These are phyloP conservation scores for Galeopsis tetrahit DNA, from an alignment of 257 asterid genomes.

Conservation along the genomic window DNA sequence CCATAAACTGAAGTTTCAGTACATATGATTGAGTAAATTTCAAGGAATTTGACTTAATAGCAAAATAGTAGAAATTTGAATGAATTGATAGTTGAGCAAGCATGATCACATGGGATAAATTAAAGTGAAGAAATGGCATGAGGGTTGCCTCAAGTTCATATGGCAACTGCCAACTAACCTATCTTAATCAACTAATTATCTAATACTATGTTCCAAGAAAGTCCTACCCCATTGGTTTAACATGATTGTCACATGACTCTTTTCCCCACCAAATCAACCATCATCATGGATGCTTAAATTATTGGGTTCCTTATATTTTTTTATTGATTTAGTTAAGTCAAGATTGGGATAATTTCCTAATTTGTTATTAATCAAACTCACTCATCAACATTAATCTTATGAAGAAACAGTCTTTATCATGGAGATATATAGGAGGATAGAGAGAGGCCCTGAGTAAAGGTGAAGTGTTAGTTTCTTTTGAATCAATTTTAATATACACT, in stretches of 20 bases:
- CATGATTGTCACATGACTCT: constrained; percentile 56
- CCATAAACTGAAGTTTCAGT: constrained; percentile 18
- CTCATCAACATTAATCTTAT: constrained; percentile 14
- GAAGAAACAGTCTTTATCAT: constrained; percentile 6
- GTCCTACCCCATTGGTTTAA: constrained; percentile 49
- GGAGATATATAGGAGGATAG: constrained; percentile 7
- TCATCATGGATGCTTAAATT: constrained; percentile 43
- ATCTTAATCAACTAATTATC: constrained; percentile 52
- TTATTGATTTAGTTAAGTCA: neutral
- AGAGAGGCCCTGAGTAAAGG: constrained; percentile 19
- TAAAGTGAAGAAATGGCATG: constrained; percentile 47
- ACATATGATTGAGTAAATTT: constrained; percentile 22
- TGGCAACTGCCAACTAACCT: constrained; percentile 60
- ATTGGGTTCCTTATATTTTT: constrained; percentile 18
- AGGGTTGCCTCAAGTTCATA: constrained; percentile 61
- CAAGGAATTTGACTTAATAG: constrained; percentile 39
- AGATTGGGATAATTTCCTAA: constrained; percentile 33
- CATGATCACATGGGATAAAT: constrained; percentile 65
- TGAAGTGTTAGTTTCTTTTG: too few species aligned
- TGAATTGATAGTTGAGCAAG: constrained; percentile 42
- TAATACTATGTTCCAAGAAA: constrained; percentile 65
- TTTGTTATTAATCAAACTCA: neutral
- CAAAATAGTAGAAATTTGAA: constrained; percentile 23
- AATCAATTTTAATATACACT: too few species aligned
- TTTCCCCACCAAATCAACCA: constrained; percentile 55